Conservation (phyloP, 2,329 filamentous ascomycete genomes). For the Nakataea oryzae region DNA sequence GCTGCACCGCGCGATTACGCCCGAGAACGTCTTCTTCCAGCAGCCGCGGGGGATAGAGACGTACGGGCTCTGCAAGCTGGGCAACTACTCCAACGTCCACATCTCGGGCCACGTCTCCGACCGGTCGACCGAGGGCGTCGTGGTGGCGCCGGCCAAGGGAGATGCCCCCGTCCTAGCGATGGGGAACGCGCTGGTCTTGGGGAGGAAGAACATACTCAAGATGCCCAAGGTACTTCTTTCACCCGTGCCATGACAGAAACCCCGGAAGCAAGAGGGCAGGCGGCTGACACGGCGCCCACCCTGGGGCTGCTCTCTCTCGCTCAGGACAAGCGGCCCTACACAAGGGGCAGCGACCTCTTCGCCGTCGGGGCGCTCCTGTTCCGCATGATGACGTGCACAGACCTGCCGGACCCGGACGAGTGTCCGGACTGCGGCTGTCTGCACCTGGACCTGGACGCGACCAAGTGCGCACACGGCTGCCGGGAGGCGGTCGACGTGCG, state of each 20-base stretch:
- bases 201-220: constrained; percentile 11
- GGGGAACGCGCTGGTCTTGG: background rate
- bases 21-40: constrained; percentile 40
- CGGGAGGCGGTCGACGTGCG: background rate
- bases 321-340: constrained; percentile 21
- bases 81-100: constrained; percentile 29
- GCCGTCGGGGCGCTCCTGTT: constrained; percentile 26
- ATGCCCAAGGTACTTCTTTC: background rate
- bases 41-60: constrained; percentile 34
- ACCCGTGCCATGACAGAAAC: too few species aligned
- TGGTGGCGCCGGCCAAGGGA: constrained; percentile 14
- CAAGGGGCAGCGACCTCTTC: constrained; percentile 24
- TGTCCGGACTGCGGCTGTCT: constrained; percentile 18
- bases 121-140: constrained; percentile 1
- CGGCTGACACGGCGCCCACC: background rate
- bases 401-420: constrained; percentile 16
- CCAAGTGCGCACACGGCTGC: background rate
- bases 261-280: background rate
- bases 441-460: constrained; percentile 11
- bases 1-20: constrained; percentile 35
- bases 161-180: background rate
- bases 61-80: constrained; percentile 44
- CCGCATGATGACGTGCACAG: constrained; percentile 27
- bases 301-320: background rate
- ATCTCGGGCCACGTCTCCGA: constrained; percentile 25